Percentiles rank a stretch among this genome's conserved stretches.
Conservation (phyloP, 2,329 filamentous ascomycete genomes). For the Hypoxylon sp. region DNA sequence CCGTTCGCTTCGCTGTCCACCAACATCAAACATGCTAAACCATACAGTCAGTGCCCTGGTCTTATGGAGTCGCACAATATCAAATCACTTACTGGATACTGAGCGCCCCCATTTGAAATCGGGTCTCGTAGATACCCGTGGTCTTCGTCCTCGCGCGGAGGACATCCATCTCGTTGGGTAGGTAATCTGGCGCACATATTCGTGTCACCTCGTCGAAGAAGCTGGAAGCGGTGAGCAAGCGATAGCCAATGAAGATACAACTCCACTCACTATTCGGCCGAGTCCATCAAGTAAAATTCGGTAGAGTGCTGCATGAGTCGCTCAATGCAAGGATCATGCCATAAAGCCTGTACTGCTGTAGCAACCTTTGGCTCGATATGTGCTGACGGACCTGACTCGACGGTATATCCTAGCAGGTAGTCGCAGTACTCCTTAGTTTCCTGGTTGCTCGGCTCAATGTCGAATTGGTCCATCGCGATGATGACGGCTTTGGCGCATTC, state of each 20-base stretch:
- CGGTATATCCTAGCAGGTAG: constrained; percentile 87
- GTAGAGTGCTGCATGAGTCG: constrained; percentile 92
- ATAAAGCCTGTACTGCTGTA: constrained; percentile 86
- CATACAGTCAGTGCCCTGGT: constrained; percentile 46
- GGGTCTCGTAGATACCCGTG: constrained; percentile 98
- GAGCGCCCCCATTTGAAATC: constrained; percentile 98
- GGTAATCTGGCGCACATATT: constrained; percentile 87
- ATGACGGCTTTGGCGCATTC: constrained; percentile 97
- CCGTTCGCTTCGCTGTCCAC: constrained; percentile 94
- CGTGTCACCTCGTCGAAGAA: constrained; percentile 95
- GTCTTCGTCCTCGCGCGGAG: constrained; percentile 97
- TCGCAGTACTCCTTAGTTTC: constrained; percentile 81
- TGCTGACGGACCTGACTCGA: constrained; percentile 91
- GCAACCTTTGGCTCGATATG: constrained; percentile 86
- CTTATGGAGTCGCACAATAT: background rate
- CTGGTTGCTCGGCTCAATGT: constrained; percentile 81
- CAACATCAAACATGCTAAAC: constrained; percentile 97
- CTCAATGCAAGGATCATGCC: constrained; percentile 88
- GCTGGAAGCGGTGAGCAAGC: constrained; percentile 64
- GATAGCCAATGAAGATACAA: background rate
- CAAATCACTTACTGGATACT: constrained; percentile 88
- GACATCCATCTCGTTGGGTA: constrained; percentile 94
- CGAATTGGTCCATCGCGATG: constrained; percentile 91
- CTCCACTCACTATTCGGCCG: constrained; percentile 85
- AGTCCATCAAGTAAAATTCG: constrained; percentile 99